phyloP scores from a whole-genome alignment of 2,329 filamentous ascomycete genomes.

The Cercospora nicotianae region DNA sequence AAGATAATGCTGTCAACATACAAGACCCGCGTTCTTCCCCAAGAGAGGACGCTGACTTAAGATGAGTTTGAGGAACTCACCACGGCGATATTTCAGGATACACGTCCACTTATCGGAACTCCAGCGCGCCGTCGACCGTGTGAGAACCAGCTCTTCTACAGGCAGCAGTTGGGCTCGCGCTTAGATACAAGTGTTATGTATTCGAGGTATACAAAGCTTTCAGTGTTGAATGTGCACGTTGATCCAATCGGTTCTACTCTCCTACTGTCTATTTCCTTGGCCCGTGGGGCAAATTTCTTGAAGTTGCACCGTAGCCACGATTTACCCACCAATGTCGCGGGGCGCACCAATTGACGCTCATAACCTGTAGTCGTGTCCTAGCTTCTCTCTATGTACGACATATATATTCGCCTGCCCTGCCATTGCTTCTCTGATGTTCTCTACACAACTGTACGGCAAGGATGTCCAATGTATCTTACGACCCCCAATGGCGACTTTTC shows the following conservation, averaged over 20 bases:
- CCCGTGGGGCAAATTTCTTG: background rate
- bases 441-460: background rate
- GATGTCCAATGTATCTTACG: background rate
- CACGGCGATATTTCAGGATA: background rate
- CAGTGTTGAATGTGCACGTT: background rate
- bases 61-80: no score
- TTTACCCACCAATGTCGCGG: background rate
- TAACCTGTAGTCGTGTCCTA: background rate
- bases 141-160: background rate
- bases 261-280: background rate
- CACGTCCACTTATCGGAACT: background rate
- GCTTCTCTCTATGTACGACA: background rate
- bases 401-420: background rate
- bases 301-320: background rate
- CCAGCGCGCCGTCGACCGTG: background rate
- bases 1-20: no score
- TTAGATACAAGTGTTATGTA: background rate
- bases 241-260: background rate
- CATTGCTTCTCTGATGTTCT: background rate
- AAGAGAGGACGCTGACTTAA: no score
- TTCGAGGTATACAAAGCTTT: background rate
- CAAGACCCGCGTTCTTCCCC: no score
- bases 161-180: background rate
- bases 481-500: background rate
- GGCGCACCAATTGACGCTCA: background rate